phyloP scores from a whole-genome alignment of 345 rosid genomes.

The Eucalyptus regnans region DNA sequence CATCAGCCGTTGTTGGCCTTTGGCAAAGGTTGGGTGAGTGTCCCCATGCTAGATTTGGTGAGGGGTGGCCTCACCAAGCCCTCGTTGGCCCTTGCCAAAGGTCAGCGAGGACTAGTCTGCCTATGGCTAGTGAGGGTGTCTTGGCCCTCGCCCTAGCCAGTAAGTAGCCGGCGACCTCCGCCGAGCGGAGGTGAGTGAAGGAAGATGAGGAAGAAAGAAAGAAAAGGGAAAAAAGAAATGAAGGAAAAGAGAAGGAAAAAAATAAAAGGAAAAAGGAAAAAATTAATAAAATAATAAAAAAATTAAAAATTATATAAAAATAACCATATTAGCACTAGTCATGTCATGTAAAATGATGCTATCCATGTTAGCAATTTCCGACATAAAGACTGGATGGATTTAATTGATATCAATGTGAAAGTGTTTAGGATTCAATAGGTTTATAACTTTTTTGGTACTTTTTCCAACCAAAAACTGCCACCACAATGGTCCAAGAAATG shows the following conservation, averaged over 20 bases:
- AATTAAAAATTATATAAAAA: no score
- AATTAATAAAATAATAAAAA: fast-evolving
- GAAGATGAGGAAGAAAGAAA: no score
- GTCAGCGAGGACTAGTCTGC: fast-evolving
- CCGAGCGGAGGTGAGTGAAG: fast-evolving
- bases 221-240: no score
- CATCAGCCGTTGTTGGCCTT: fast-evolving
- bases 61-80: fast-evolving
- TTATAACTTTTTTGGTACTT: no score
- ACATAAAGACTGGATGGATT: fast-evolving
- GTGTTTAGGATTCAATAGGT: fast-evolving
- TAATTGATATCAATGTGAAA: fast-evolving
- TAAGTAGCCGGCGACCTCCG: fast-evolving
- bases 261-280: no score
- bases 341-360: fast-evolving
- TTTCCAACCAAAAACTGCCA: background rate
- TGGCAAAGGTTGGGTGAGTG: no score
- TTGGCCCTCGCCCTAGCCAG: fast-evolving
- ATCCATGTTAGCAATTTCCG: fast-evolving
- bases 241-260: no score
- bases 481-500: background rate
- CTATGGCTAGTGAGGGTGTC: fast-evolving
- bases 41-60: fast-evolving
- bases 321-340: fast-evolving
- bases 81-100: no score